Evolutionary conservation across 1,284 basidiomycete species (phyloP).

Genomic region (Ganoderma leucocontextum): DNA sequence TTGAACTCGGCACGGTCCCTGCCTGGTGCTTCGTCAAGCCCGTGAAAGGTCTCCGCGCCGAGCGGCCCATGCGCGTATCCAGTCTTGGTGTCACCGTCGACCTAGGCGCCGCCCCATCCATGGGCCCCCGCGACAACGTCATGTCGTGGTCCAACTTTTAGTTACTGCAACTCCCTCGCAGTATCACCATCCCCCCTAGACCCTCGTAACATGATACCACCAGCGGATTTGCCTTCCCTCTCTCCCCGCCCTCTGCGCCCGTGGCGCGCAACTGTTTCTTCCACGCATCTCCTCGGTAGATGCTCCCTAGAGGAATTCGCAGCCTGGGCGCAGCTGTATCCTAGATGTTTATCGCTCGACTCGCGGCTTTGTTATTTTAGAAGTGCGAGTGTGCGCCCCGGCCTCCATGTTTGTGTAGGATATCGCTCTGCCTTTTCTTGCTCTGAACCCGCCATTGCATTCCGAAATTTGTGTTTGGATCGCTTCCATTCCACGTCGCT

Average conservation of each 20-base stretch:
- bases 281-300: constrained; percentile 24
- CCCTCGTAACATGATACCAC: constrained; percentile 5
- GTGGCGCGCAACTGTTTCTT: constrained; percentile 19
- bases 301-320: constrained; percentile 27
- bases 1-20: constrained; percentile 73
- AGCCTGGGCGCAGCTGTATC: constrained; percentile 9
- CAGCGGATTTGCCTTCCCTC: constrained; percentile 10
- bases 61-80: constrained; percentile 67
- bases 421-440: neutral
- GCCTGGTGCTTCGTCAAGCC: constrained; percentile 77
- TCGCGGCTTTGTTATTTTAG: neutral
- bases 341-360: constrained; percentile 6
- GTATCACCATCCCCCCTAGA: neutral
- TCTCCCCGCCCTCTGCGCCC: constrained; percentile 19
- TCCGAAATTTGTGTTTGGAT: neutral
- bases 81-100: constrained; percentile 70
- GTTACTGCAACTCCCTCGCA: constrained; percentile 5
- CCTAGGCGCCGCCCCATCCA: constrained; percentile 48
- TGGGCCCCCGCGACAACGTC: constrained; percentile 54
- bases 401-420: neutral
- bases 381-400: neutral
- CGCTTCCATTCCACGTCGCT: neutral
- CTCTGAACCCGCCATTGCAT: neutral
- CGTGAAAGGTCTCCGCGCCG: constrained; percentile 61
- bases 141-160: constrained; percentile 78